Evolutionary conservation across 441 rosid genomes (phyloP), one percentile per base, ranked within the genome.

Genomic region (Lagerstroemia fauriei): DNA sequence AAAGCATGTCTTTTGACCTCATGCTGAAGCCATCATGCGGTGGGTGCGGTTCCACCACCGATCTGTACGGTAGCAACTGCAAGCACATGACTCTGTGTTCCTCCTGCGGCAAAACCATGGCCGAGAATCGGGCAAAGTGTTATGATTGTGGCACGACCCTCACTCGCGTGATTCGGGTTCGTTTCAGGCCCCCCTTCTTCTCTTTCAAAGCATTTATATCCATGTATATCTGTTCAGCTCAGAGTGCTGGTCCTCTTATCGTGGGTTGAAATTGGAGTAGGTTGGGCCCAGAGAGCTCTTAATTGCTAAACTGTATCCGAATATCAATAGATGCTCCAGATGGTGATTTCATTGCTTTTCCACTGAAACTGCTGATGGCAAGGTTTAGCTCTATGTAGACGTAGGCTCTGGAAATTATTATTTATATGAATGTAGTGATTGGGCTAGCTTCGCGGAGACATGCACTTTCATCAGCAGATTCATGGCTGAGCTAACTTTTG

Each of bases 101-200:
- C 50, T 74, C 83, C 63, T 81, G 83, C 73, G 83, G 83, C 65
- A 81, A 75, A 57, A 38, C 63, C 74, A 81, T 81, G 83, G 83
- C 83, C 66, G 83, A 81, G 79, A 74, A 76, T 72, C 1, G 83
- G 16, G 68, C 68, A 1, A 92, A 91, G 81, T 95, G 99, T 89
- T 87, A 83, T 73, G 98, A 93, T 16, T 96, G 99, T 81, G 98
- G 98, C 79, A 83, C 88, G 77, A 20, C 86, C 63, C 70, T 95
- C 80, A 90, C 97, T 11, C 93, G 95, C 31, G 81, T 96, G 92
- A 94, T 96, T 87, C 90, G 98, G 83, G 98, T 96, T 85, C 65
- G 86, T 27, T 32, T 76, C 68, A 32, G 27, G 46, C 50, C 77
- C 50, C 77, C 80, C 29, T 27, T 48, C 68, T 69, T 7, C 66